phyloP scores from a whole-genome alignment of 495 filamentous ascomycete species.

The Neurospora tetraspora region DNA sequence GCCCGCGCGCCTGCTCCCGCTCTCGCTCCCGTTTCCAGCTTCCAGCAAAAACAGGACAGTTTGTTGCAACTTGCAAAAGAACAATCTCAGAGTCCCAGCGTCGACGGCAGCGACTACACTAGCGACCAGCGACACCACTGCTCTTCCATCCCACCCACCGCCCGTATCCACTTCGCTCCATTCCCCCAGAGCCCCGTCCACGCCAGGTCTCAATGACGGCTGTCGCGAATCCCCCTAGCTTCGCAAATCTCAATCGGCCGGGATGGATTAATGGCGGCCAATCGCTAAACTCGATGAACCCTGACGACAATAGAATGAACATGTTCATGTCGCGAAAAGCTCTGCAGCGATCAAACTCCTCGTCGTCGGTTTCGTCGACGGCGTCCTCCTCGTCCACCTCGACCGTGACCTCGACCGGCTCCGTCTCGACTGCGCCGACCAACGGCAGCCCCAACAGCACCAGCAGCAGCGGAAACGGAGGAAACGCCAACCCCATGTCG shows the following conservation, averaged over 20 bases:
- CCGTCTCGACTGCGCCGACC: slow-evolving; percentile 2
- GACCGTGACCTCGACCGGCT: slow-evolving; percentile 36
- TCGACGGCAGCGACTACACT: neutral
- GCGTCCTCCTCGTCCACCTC: slow-evolving; percentile 55
- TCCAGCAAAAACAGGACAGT: neutral
- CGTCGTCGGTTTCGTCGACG: slow-evolving; percentile 68
- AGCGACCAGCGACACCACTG: neutral
- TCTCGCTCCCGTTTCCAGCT: neutral
- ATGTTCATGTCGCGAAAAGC: slow-evolving; percentile 83
- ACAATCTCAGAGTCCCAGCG: neutral
- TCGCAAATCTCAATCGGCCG: slow-evolving; percentile 56
- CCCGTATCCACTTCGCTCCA: slow-evolving; percentile 26
- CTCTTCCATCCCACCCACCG: slow-evolving; percentile 13
- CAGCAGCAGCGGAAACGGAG: neutral
- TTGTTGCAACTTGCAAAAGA: neutral
- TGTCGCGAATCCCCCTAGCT: slow-evolving; percentile 85
- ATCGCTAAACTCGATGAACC: slow-evolving; percentile 68
- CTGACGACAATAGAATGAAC: slow-evolving; percentile 63
- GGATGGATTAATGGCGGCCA: slow-evolving; percentile 69
- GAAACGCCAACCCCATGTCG: slow-evolving; percentile 25
- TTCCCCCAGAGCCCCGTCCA: slow-evolving; percentile 9
- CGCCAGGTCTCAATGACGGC: slow-evolving; percentile 68
- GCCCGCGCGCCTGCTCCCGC: neutral
- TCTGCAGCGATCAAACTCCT: slow-evolving; percentile 76
- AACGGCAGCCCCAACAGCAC: slow-evolving; percentile 28